phyloP scores from a whole-genome alignment of 2,329 filamentous ascomycete species.

The Botrytis cinerea region DNA sequence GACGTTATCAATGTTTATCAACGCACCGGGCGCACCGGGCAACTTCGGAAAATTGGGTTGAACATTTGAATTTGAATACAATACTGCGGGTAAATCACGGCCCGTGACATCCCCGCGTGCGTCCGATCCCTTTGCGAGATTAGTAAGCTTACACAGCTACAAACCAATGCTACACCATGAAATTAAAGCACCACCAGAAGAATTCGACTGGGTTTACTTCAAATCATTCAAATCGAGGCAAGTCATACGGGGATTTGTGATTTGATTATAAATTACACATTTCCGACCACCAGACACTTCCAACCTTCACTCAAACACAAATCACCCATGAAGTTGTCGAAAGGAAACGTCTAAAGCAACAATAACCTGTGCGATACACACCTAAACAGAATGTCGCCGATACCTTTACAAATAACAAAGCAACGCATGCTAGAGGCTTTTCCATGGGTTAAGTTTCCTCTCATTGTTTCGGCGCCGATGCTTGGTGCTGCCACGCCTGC shows the following conservation, averaged over 20 bases:
- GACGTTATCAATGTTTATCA: neutral
- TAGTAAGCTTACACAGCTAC: neutral
- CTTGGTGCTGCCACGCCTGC: slow-evolving; percentile 57
- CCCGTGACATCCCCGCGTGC: slow-evolving; percentile 7
- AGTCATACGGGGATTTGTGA: neutral
- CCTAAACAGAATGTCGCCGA: neutral
- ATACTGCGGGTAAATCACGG: slow-evolving; percentile 5
- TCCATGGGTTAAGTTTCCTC: slow-evolving; percentile 17
- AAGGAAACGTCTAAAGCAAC: neutral
- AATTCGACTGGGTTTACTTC: neutral
- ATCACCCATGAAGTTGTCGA: neutral
- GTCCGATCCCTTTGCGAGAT: neutral
- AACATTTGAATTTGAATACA: neutral
- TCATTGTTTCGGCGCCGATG: slow-evolving; percentile 69
- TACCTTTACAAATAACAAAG: neutral
- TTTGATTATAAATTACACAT: neutral
- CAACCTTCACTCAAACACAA: neutral
- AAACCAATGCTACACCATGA: too few species aligned
- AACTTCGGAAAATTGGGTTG: neutral
- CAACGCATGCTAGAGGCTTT: neutral
- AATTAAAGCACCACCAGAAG: neutral
- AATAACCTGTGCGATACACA: neutral
- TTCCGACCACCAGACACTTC: neutral
- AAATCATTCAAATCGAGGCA: neutral
- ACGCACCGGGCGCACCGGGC: neutral